Evolutionary conservation across 1,139 yeast genomes (phyloP).

Genomic region (Fermentozyma sake): DNA sequence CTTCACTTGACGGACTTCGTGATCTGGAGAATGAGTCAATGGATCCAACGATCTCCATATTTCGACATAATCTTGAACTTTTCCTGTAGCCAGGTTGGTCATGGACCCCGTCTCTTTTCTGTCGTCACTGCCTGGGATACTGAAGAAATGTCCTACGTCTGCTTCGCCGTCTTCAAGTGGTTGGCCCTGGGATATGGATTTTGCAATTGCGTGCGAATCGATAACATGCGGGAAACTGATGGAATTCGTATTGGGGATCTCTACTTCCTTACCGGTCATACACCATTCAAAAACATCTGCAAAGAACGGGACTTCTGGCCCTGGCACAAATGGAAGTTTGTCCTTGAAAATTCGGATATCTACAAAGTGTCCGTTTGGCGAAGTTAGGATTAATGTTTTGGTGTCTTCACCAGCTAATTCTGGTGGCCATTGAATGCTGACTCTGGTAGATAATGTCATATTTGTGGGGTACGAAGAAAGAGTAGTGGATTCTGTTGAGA

Average conservation of each 20-base stretch:
- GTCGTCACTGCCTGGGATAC: slow-evolving; percentile 37
- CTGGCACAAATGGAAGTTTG: slow-evolving; percentile 18
- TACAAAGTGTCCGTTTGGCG: slow-evolving; percentile 41
- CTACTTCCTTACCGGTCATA: slow-evolving; percentile 36
- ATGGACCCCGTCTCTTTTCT: slow-evolving; percentile 52
- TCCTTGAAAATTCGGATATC: slow-evolving; percentile 33
- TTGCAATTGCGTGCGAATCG: slow-evolving; percentile 33
- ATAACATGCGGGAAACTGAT: slow-evolving; percentile 41
- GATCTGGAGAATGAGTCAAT: slow-evolving; percentile 21
- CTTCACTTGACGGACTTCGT: slow-evolving; percentile 16
- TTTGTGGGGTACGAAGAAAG: no score
- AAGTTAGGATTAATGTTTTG: slow-evolving; percentile 48
- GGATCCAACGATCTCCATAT: slow-evolving; percentile 56
- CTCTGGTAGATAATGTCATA: slow-evolving; percentile 40
- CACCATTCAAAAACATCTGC: slow-evolving; percentile 33
- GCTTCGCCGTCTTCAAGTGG: slow-evolving; percentile 25
- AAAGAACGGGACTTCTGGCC: slow-evolving; percentile 13
- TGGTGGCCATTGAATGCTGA: slow-evolving; percentile 53
- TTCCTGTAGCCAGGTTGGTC: slow-evolving; percentile 45
- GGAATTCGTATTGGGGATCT: slow-evolving; percentile 21
- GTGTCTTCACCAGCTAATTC: slow-evolving; percentile 42
- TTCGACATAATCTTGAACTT: slow-evolving; percentile 46
- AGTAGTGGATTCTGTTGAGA: no score
- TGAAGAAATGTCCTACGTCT: slow-evolving; percentile 44
- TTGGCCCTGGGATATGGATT: slow-evolving; percentile 17